Evolutionary conservation across 2,329 filamentous ascomycete genomes (phyloP).

Genomic region (Pseudocercospora vitis): DNA sequence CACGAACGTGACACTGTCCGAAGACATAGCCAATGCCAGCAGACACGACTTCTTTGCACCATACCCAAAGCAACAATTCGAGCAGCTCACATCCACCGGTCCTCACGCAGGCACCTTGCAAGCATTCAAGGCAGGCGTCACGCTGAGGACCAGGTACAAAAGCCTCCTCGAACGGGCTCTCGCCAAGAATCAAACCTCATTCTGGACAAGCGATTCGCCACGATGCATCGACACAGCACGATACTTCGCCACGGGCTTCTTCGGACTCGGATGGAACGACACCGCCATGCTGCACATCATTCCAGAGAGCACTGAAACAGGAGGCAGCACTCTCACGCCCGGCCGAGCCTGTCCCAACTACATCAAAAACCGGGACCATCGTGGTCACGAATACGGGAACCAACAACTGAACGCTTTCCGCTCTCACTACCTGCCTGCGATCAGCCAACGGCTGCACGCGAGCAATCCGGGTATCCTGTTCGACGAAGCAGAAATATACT

Average conservation of each 20-base stretch:
- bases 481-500: conserved; percentile 52
- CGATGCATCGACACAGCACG: conserved; percentile 59
- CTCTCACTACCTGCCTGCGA: conserved; percentile 49
- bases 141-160: conserved; percentile 55
- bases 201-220: conserved; percentile 57
- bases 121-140: conserved; percentile 56
- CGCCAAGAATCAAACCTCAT: conserved; percentile 36
- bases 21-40: conserved; percentile 56
- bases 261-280: conserved; percentile 51
- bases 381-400: conserved; percentile 53
- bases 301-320: conserved; percentile 52
- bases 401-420: conserved; percentile 51
- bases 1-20: conserved; percentile 45
- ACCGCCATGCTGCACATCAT: conserved; percentile 52
- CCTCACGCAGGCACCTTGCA: conserved; percentile 57
- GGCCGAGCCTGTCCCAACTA: conserved; percentile 49
- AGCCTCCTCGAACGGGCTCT: conserved; percentile 44
- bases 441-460: conserved; percentile 46
- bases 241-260: conserved; percentile 57
- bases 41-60: conserved; percentile 56
- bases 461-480: conserved; percentile 48
- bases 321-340: conserved; percentile 58
- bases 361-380: conserved; percentile 35
- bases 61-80: conserved; percentile 48
- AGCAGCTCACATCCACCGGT: conserved; percentile 56